phyloP scores from a whole-genome alignment of 352 stramenopile genomes.

The Globisporangium carolinianum region DNA sequence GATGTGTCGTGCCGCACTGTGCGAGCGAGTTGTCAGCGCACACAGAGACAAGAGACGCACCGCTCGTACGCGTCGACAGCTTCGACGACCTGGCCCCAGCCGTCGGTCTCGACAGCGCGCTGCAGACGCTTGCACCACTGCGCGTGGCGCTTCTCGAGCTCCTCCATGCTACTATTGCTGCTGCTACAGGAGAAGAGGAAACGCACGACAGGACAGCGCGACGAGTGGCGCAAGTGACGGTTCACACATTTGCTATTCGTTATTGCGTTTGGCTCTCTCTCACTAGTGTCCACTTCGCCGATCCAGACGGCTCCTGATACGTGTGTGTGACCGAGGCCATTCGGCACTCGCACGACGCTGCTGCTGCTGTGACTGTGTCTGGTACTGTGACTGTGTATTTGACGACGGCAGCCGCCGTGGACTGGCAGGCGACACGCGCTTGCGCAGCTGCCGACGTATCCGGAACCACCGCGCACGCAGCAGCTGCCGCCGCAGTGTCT shows the following conservation, averaged over 20 bases:
- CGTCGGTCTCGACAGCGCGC: conserved; percentile 53
- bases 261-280: background rate
- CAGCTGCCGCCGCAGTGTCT: conserved; percentile 55
- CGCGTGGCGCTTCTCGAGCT: conserved; percentile 40
- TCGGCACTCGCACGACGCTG: background rate
- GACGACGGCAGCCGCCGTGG: background rate
- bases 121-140: conserved; percentile 52
- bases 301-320: background rate
- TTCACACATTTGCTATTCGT: no score
- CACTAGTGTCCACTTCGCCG: background rate
- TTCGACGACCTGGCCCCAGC: conserved; percentile 65
- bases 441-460: conserved; percentile 50
- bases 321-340: background rate
- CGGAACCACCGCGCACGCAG: conserved; percentile 57
- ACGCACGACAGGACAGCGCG: background rate
- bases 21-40: background rate
- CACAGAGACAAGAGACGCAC: conserved; percentile 16
- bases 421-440: conserved; percentile 34
- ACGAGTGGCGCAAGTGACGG: background rate
- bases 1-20: no score
- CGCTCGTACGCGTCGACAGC: conserved; percentile 70
- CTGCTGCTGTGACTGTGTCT: background rate
- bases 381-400: background rate
- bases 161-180: conserved; percentile 20
- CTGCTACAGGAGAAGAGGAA: background rate